Conservation (phyloP, 2,329 filamentous ascomycete species). For the Aspergillus intermedius region DNA sequence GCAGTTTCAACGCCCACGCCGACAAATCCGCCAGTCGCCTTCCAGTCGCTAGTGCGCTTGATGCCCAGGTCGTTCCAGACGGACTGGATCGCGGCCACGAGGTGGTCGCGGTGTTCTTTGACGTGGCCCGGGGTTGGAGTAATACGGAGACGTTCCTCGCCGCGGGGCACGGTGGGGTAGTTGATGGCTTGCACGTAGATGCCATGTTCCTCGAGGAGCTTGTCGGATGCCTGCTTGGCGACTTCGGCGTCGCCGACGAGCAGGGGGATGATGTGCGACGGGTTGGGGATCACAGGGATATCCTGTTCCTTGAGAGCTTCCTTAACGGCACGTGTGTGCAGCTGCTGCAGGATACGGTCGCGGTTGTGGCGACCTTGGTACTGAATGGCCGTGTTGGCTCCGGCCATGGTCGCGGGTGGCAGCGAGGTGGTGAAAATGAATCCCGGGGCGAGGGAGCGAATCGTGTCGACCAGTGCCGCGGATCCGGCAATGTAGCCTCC, state of each 20-base stretch:
- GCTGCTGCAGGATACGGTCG: conserved; percentile 85
- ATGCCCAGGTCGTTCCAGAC: conserved; percentile 86
- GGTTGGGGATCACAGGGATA: conserved; percentile 96
- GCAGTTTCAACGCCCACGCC: conserved; percentile 73
- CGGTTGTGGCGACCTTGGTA: conserved; percentile 82
- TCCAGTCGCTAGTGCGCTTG: conserved; percentile 91
- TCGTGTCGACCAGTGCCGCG: conserved; percentile 76
- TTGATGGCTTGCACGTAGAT: conserved; percentile 99
- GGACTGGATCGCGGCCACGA: conserved; percentile 74
- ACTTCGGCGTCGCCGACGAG: conserved; percentile 90
- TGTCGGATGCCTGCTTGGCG: conserved; percentile 85
- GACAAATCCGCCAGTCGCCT: conserved; percentile 82
- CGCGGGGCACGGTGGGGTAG: conserved; percentile 94
- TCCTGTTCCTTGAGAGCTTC: conserved; percentile 68
- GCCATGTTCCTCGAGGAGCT: conserved; percentile 79
- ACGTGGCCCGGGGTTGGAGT: conserved; percentile 92
- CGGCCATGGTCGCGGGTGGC: conserved; percentile 93
- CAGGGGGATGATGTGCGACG: conserved; percentile 90
- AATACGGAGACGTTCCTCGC: conserved; percentile 93
- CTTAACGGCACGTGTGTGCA: conserved; percentile 94
- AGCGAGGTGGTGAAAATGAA: conserved; percentile 99
- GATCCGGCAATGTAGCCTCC: conserved; percentile 96
- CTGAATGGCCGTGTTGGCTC: conserved; percentile 82
- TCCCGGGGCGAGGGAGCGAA: conserved; percentile 88
- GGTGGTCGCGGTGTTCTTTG: conserved; percentile 75